These are phyloP conservation scores for Monilinia laxa DNA, from an alignment of 2,329 filamentous ascomycete genomes.

Conservation along the genomic window DNA sequence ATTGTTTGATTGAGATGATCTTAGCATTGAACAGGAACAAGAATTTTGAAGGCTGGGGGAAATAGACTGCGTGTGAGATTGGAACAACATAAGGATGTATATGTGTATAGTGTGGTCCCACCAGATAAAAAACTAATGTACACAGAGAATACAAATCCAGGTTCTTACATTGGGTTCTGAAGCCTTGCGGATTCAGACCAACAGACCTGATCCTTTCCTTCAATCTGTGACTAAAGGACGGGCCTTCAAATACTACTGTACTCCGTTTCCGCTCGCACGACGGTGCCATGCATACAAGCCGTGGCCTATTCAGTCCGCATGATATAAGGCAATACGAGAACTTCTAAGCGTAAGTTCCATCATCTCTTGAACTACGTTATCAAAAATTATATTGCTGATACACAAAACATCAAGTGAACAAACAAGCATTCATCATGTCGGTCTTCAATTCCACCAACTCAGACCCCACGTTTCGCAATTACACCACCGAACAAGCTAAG, in stretches of 20 bases:
- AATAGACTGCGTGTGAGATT: too few relatives aligned
- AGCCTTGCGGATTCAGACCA: background rate
- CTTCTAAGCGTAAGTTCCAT: background rate
- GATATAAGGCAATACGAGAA: background rate
- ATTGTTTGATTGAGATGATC: background rate
- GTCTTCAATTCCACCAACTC: background rate
- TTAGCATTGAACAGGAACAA: background rate
- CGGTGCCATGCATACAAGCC: background rate
- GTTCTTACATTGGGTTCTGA: too few relatives aligned
- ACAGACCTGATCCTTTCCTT: too few relatives aligned
- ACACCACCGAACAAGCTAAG: constrained; percentile 33
- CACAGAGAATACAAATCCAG: too few relatives aligned
- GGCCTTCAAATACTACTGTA: background rate
- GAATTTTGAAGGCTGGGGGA: background rate
- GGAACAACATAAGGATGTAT: too few relatives aligned
- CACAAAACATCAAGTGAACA: background rate
- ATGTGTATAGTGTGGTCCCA: too few relatives aligned
- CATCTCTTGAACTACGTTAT: background rate
- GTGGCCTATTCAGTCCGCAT: background rate
- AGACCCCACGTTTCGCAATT: constrained; percentile 38
- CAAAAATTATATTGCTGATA: background rate
- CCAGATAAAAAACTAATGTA: too few relatives aligned
- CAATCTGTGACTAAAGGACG: background rate
- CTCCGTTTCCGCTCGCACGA: background rate
- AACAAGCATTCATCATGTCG: constrained; percentile 16